These are phyloP conservation scores for Solanum aculeatissimum DNA, from an alignment of 305 asterid species.

Conservation along the genomic window DNA sequence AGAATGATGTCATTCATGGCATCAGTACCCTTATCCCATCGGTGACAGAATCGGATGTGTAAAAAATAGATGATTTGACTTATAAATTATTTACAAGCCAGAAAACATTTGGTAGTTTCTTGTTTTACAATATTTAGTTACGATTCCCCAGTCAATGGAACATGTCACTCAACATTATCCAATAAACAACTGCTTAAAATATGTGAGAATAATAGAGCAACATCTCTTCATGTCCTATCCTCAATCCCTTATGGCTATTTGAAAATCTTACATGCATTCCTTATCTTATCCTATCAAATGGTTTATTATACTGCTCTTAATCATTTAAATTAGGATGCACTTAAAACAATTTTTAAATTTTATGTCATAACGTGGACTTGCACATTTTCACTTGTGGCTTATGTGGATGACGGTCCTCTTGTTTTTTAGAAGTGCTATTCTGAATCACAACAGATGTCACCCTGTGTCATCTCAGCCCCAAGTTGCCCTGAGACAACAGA, in stretches of 20 bases:
- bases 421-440: background rate
- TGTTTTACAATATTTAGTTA: background rate
- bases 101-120: background rate
- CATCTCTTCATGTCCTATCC: background rate
- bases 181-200: background rate
- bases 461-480: background rate
- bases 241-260: background rate
- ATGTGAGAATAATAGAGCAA: background rate
- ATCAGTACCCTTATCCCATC: background rate
- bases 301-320: background rate
- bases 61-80: slow-evolving; percentile 1
- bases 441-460: background rate
- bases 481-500: background rate
- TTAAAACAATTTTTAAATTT: background rate
- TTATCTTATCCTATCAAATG: background rate
- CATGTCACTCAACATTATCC: slow-evolving; percentile 16
- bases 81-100: background rate
- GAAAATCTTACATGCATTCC: background rate
- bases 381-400: background rate
- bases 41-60: background rate
- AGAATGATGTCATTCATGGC: background rate
- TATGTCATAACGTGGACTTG: background rate
- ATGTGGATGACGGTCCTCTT: background rate
- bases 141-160: slow-evolving; percentile 10
- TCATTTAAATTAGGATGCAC: background rate